A percentile compares a stretch with the other conserved stretches of the same genome.
Evolutionary conservation across 176 grass and related monocot genomes (phyloP).

Genomic region (Aegilops tauschii): DNA sequence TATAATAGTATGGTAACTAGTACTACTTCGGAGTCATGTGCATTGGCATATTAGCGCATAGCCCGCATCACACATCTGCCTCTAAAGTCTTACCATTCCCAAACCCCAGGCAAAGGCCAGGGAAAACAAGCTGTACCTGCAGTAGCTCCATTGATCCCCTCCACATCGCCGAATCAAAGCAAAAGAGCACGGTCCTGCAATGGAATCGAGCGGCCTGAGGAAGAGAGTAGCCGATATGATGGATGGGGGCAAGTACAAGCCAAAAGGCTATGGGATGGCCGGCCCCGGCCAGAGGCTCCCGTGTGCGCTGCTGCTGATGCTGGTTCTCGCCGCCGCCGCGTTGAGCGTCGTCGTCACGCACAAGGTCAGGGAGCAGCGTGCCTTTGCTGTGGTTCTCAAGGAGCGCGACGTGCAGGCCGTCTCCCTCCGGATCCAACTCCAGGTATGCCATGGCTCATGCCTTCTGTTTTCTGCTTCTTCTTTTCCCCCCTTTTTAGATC

Average conservation of each 20-base stretch:
- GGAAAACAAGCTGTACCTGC: background rate
- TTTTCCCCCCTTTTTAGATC: background rate
- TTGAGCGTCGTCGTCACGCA: slow-evolving; percentile 61
- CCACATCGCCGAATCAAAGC: background rate
- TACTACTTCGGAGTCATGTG: slow-evolving; percentile 20
- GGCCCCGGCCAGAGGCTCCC: slow-evolving; percentile 41
- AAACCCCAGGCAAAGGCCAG: slow-evolving; percentile 9
- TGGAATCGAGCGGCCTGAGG: background rate
- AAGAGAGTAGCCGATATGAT: slow-evolving; percentile 16
- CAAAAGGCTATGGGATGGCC: slow-evolving; percentile 26
- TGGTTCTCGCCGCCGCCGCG: slow-evolving; percentile 44
- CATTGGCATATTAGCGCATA: slow-evolving; percentile 15
- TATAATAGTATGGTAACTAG: background rate
- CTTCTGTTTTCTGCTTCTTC: background rate
- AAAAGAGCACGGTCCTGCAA: slow-evolving; percentile 14
- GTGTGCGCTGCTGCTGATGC: slow-evolving; percentile 51
- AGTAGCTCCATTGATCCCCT: background rate
- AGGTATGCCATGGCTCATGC: slow-evolving; percentile 46
- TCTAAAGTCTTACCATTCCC: background rate
- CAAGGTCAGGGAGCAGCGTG: slow-evolving; percentile 67
- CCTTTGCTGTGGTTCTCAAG: slow-evolving; percentile 45
- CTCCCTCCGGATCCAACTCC: slow-evolving; percentile 50
- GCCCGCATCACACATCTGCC: background rate
- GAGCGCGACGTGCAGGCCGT: slow-evolving; percentile 65
- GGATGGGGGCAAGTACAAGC: slow-evolving; percentile 49